Base-by-base conservation (phyloP, 495 filamentous ascomycete species). In the Lichina pygmaea region DNA sequence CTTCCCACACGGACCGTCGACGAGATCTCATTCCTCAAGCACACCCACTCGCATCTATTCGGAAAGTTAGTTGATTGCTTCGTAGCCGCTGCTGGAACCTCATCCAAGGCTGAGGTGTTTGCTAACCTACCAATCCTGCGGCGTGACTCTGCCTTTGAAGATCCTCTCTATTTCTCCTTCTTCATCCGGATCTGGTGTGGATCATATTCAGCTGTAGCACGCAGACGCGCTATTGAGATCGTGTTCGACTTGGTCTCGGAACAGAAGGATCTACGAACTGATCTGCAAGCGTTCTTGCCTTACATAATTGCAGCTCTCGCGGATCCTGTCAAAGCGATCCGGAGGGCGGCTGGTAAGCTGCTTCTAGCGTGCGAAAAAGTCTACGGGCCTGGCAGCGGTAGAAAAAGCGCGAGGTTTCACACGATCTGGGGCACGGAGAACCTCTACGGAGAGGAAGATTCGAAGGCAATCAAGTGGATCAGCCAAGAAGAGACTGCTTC, bases 231-330 rank as follows among this genome's bases (percentile, higher is more conserved):
- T 5, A 57, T 93, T 44, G 41, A 44, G n/a, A 30, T 40, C 24
- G 43, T 44, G 15, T 13, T 24, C 10, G 37, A 37, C 32, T 48
- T n/a, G 30, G 42, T 48, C n/a, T 41, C n/a, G 15, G 33, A 17
- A 13, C 51, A 11, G 11, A 44, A 34, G 12, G 49, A 17, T 15
- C 32, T 17, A 12, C 12, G 8, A 2, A 41, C 43, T n/a, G 85
- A 91, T 54, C 64, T 76, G 37, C 86, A 93, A 53, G 72, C 73
- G 3, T 52, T 92, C 15, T 49, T 93, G 31, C 85, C 86, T 11
- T 92, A 91, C 57, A 56, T 74, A 33, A 55, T 93, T 34, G 63
- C 63, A 45, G 80, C 77, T 8, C 67, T 97, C 13, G 62, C 72
- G 30, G 89, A 97, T 57, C 58, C 69, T 3, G 73, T 78, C 2